Evolutionary conservation across 192 early-diverging fungal species (phyloP).

Genomic region (Backusella tarrabulga): DNA sequence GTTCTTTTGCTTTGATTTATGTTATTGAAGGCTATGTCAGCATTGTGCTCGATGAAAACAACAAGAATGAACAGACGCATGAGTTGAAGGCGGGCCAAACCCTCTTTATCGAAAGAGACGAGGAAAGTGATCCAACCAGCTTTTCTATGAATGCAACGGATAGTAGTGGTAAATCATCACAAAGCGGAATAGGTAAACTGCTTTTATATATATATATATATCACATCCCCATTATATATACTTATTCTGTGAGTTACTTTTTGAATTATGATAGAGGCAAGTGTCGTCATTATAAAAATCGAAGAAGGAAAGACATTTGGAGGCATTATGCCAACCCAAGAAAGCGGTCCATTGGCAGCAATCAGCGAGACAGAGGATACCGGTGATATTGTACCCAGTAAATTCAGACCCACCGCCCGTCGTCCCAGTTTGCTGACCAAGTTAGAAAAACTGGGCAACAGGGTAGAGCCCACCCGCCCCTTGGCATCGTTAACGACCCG

Average conservation of each 20-base stretch:
- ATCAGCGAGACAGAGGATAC: neutral
- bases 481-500: neutral
- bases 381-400: neutral
- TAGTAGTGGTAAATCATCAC: neutral
- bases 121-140: conserved; percentile 43
- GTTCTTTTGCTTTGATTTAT: conserved; percentile 52
- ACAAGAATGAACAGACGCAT: conserved; percentile 15
- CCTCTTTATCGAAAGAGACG: conserved; percentile 50
- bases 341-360: neutral
- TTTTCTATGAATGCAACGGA: neutral
- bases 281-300: conserved; percentile 15
- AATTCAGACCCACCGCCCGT: neutral
- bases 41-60: conserved; percentile 21
- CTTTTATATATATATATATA: too few relatives aligned
- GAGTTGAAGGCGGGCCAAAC: conserved; percentile 43
- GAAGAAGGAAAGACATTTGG: conserved; percentile 15
- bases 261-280: neutral
- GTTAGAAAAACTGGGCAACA: neutral
- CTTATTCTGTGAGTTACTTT: too few relatives aligned
- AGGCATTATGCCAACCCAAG: neutral
- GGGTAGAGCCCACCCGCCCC: neutral
- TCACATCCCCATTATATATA: too few relatives aligned
- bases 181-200: neutral
- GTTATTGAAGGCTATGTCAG: conserved; percentile 47
- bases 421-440: neutral